Percentiles rank a stretch among this genome's conserved stretches.
Conservation (phyloP, 768 basidiomycete genomes). For the Rhodocollybia butyracea region DNA sequence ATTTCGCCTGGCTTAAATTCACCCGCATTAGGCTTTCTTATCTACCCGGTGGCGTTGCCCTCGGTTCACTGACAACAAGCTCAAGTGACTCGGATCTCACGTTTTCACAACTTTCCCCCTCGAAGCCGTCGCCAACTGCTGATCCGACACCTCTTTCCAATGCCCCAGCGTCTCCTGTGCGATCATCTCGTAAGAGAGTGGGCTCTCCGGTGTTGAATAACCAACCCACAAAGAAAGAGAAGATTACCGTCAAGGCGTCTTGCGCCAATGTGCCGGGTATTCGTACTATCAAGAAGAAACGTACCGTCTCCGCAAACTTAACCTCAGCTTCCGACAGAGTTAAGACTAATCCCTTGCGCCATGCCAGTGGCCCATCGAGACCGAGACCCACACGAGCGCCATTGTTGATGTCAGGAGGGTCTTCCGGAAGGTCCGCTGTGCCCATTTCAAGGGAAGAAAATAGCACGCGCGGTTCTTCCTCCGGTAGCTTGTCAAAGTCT, state of each 20-base stretch:
- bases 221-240: constrained; percentile 28
- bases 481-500: neutral
- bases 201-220: constrained; percentile 23
- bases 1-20: neutral
- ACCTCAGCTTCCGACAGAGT: neutral
- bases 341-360: neutral
- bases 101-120: constrained; percentile 51
- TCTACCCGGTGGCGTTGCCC: neutral
- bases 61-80: too few relatives aligned
- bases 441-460: neutral
- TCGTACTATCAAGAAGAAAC: neutral
- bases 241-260: constrained; percentile 12
- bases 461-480: neutral
- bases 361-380: neutral
- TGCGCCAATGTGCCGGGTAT: constrained; percentile 6
- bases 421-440: neutral
- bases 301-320: neutral
- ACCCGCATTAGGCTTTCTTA: neutral
- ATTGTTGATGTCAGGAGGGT: neutral
- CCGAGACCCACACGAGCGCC: neutral
- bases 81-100: constrained; percentile 29
- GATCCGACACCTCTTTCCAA: neutral
- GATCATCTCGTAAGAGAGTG: constrained; percentile 46
- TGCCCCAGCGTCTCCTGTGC: constrained; percentile 35
- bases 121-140: constrained; percentile 7